These are phyloP conservation scores for Begonia peltatifolia DNA, from an alignment of 306 rosid genomes.

Conservation along the genomic window DNA sequence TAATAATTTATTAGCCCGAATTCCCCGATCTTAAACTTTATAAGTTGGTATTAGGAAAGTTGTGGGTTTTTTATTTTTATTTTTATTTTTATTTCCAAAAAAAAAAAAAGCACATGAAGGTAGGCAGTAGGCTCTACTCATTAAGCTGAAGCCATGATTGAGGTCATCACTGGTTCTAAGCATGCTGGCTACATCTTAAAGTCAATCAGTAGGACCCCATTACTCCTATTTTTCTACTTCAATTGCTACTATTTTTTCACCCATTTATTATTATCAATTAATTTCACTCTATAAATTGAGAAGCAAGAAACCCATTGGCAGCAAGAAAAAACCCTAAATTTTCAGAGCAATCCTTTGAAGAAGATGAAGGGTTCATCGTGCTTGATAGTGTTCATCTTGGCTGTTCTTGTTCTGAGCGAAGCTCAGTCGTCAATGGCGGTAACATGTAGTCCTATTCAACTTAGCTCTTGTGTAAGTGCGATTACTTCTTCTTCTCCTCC, in stretches of 20 bases:
- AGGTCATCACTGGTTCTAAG: not conserved
- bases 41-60: no score
- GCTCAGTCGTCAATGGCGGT: slow-evolving; percentile 31
- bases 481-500: slow-evolving; percentile 73
- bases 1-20: no score
- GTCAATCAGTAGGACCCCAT: not conserved
- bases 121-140: no score
- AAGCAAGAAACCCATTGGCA: slow-evolving; percentile 24
- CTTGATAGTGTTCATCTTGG: slow-evolving; percentile 25
- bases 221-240: not conserved
- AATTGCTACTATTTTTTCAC: no score
- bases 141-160: not conserved
- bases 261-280: slow-evolving; percentile 6
- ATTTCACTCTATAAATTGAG: slow-evolving; percentile 44
- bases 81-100: no score
- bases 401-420: slow-evolving; percentile 27
- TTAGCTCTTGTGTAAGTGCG: slow-evolving; percentile 81
- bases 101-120: no score
- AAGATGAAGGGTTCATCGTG: slow-evolving; percentile 33
- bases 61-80: no score
- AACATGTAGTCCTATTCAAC: slow-evolving; percentile 69
- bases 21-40: no score
- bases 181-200: not conserved
- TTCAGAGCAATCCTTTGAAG: not conserved
- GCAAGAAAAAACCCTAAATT: slow-evolving; percentile 4